Conservation (phyloP, 495 filamentous ascomycete genomes). For the Baudoinia panamericana region DNA sequence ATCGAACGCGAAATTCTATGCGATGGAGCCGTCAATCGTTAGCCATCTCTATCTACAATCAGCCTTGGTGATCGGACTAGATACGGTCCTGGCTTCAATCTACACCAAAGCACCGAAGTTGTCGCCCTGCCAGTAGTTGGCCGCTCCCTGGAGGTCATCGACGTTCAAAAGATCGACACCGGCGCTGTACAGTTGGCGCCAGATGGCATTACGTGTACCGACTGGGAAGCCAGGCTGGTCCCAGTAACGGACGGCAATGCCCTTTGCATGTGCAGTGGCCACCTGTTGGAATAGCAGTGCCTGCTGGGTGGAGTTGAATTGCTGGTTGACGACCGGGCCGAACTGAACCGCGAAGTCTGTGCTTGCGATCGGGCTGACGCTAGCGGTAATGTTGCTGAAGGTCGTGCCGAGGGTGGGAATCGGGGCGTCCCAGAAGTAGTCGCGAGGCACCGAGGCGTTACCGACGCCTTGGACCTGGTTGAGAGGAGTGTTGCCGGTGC, state of each 20-base stretch:
- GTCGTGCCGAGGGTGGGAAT: slow-evolving; percentile 36
- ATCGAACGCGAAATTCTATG: too few species aligned
- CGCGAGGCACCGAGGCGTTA: slow-evolving; percentile 28
- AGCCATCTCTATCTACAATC: too few species aligned
- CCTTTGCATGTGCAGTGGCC: slow-evolving; percentile 28
- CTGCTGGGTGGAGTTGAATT: slow-evolving; percentile 27
- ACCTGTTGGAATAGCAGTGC: slow-evolving; percentile 28
- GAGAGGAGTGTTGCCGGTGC: slow-evolving; percentile 30
- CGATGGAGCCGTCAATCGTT: too few species aligned
- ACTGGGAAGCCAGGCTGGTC: slow-evolving; percentile 30
- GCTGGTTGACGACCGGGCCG: slow-evolving; percentile 28
- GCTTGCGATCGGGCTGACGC: slow-evolving; percentile 24
- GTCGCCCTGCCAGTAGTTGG: slow-evolving; percentile 28
- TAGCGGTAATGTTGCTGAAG: slow-evolving; percentile 26
- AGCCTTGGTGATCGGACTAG: too few species aligned
- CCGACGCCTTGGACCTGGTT: slow-evolving; percentile 35
- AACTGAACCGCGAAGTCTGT: slow-evolving; percentile 21
- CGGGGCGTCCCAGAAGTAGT: slow-evolving; percentile 52
- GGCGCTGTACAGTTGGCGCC: slow-evolving; percentile 26
- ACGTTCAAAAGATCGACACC: slow-evolving; percentile 31
- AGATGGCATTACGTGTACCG: slow-evolving; percentile 27
- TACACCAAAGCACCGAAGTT: too few species aligned
- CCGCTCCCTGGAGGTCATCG: slow-evolving; percentile 31
- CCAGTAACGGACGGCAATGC: slow-evolving; percentile 31
- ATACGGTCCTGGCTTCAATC: too few species aligned